phyloP scores from a whole-genome alignment of 1,139 yeast species.

The Yamadazyma spencermartinsiae region DNA sequence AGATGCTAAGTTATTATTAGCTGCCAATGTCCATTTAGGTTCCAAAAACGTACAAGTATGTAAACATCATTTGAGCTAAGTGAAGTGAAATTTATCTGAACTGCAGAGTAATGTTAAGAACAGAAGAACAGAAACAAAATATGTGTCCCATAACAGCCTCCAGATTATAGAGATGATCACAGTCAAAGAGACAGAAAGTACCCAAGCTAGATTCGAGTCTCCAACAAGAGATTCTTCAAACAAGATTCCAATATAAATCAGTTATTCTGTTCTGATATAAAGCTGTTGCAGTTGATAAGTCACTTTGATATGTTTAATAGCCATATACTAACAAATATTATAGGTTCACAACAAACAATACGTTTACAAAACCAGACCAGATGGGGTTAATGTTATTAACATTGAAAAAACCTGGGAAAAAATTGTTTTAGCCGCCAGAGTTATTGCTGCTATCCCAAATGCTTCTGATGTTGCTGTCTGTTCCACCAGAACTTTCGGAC shows the following conservation, averaged over 20 bases:
- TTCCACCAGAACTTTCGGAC: conserved; percentile 99
- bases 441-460: conserved; percentile 99
- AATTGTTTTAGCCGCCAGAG: conserved; percentile 99
- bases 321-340: conserved; percentile 35
- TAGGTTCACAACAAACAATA: conserved; percentile 99
- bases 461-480: conserved; percentile 98
- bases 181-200: too few relatives aligned
- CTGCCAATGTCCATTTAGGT: conserved; percentile 99
- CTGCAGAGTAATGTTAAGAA: too few relatives aligned
- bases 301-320: too few relatives aligned
- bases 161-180: too few relatives aligned
- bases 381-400: conserved; percentile 98
- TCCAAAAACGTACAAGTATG: conserved; percentile 99
- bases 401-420: conserved; percentile 99
- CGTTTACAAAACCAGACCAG: conserved; percentile 99
- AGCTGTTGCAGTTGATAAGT: too few relatives aligned
- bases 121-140: too few relatives aligned
- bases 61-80: conserved; percentile 19
- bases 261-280: too few relatives aligned
- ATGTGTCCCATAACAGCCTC: too few relatives aligned
- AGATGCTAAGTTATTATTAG: conserved; percentile 99
- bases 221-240: too few relatives aligned
- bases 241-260: too few relatives aligned
- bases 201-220: too few relatives aligned
- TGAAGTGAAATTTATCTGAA: not conserved